These are phyloP conservation scores for Penicillium griseofulvum DNA, from an alignment of 2,329 filamentous ascomycete genomes.

Conservation along the genomic window DNA sequence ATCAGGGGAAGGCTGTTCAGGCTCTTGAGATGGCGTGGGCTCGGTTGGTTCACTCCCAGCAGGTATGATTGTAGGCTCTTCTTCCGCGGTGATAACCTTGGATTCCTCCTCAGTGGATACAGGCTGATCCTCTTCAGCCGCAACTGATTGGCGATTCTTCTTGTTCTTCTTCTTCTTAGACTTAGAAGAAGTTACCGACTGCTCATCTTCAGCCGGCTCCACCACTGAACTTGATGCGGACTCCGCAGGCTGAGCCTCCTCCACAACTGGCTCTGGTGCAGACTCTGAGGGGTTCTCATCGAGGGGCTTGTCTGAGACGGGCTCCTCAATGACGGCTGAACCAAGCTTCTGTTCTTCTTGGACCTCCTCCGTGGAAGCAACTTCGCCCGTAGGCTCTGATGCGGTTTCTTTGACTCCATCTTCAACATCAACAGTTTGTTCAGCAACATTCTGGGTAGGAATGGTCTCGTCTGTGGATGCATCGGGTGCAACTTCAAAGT, in stretches of 20 bases:
- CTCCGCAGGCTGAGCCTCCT: background rate
- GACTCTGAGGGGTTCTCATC: background rate
- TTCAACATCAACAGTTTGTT: background rate
- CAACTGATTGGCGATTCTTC: slow-evolving; percentile 21
- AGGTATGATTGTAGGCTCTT: background rate
- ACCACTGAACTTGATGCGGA: background rate
- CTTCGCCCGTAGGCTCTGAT: background rate
- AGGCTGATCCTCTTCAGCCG: slow-evolving; percentile 1
- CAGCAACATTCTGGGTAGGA: background rate
- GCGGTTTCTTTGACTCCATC: background rate
- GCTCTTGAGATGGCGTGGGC: background rate
- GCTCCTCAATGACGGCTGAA: background rate
- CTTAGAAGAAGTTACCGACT: background rate
- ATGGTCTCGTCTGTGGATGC: background rate
- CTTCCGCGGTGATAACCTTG: background rate
- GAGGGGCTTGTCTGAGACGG: background rate
- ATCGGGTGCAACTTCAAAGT: background rate
- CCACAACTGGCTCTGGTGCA: background rate
- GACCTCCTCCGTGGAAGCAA: background rate
- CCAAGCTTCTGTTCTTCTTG: slow-evolving; percentile 1
- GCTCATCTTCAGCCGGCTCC: slow-evolving; percentile 1
- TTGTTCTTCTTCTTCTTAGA: slow-evolving; percentile 26
- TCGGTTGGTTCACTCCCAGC: background rate
- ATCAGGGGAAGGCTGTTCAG: background rate
- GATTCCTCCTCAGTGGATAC: slow-evolving; percentile 5